phyloP scores from a whole-genome alignment of 768 basidiomycete species.

The Lactarius deliciosus region DNA sequence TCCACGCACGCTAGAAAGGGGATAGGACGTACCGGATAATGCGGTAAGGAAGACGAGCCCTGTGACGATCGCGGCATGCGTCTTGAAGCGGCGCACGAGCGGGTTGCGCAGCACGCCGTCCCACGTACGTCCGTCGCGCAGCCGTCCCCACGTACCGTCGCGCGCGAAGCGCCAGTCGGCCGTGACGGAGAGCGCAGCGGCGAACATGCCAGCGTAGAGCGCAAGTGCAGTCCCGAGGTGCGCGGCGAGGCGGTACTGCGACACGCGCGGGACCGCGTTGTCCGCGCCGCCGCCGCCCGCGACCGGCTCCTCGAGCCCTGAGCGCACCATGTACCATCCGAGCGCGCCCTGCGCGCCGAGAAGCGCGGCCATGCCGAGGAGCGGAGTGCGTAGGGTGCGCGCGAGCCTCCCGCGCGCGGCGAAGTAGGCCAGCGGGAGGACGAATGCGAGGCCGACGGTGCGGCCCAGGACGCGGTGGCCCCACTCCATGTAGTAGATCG shows the following conservation, averaged over 20 bases:
- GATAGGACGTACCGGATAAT: conserved; percentile 64
- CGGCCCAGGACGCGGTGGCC: conserved; percentile 92
- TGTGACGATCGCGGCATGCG: conserved; percentile 59
- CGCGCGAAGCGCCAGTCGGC: conserved; percentile 77
- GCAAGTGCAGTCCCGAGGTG: conserved; percentile 90
- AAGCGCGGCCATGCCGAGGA: conserved; percentile 71
- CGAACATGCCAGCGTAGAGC: conserved; percentile 92
- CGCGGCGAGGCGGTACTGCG: conserved; percentile 93
- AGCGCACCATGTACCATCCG: conserved; percentile 99
- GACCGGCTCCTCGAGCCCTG: conserved; percentile 63
- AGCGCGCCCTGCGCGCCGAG: conserved; percentile 90
- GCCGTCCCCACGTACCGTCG: conserved; percentile 58
- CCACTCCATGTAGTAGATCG: conserved; percentile 99
- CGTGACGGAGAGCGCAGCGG: conserved; percentile 68
- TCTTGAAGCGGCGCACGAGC: conserved; percentile 55
- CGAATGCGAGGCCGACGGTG: conserved; percentile 77
- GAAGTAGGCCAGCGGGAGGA: conserved; percentile 84
- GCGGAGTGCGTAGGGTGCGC: conserved; percentile 55
- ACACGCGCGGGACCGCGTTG: conserved; percentile 88
- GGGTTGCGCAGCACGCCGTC: conserved; percentile 54
- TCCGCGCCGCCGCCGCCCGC: conserved; percentile 63
- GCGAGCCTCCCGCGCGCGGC: conserved; percentile 67
- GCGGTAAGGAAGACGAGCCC: conserved; percentile 89
- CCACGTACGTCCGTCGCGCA: conserved; percentile 43
- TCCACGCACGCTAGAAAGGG: background rate